Conservation (phyloP, 257 asterid genomes). For the Datura wrightii region DNA sequence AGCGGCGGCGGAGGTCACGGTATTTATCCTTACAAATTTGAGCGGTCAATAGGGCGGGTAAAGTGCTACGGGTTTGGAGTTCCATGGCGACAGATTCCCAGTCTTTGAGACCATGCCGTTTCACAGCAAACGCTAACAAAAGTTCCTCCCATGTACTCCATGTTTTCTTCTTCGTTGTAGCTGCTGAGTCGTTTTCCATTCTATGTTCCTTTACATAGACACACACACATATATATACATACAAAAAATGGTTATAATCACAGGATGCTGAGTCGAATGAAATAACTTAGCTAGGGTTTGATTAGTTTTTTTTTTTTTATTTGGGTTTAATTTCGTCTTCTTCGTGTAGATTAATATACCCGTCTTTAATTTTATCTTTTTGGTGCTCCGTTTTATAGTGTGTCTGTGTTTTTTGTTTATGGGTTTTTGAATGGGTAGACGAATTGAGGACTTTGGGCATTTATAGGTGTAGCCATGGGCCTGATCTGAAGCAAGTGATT, state of each 20-base stretch:
- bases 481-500: conserved; percentile 22
- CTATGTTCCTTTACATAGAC: conserved; percentile 18
- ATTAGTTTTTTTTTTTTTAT: background rate
- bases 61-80: conserved; percentile 42
- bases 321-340: background rate
- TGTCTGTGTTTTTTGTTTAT: background rate
- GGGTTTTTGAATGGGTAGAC: background rate
- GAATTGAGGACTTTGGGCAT: conserved; percentile 20
- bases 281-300: conserved; percentile 11
- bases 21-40: conserved; percentile 44
- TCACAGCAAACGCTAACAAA: conserved; percentile 50
- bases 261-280: background rate
- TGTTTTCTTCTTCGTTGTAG: conserved; percentile 3
- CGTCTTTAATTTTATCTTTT: conserved; percentile 11
- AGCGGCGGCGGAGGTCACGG: conserved; percentile 45
- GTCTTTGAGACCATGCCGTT: conserved; percentile 51
- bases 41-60: conserved; percentile 36
- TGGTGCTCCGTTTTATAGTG: background rate
- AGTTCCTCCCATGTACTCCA: conserved; percentile 61
- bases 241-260: background rate
- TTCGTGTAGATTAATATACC: conserved; percentile 15
- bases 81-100: conserved; percentile 56
- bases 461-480: conserved; percentile 31
- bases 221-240: background rate
- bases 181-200: conserved; percentile 4